These are phyloP conservation scores for Pseudocohnilembus persalinus DNA, from an alignment of 169 alveolate genomes.

Conservation along the genomic window DNA sequence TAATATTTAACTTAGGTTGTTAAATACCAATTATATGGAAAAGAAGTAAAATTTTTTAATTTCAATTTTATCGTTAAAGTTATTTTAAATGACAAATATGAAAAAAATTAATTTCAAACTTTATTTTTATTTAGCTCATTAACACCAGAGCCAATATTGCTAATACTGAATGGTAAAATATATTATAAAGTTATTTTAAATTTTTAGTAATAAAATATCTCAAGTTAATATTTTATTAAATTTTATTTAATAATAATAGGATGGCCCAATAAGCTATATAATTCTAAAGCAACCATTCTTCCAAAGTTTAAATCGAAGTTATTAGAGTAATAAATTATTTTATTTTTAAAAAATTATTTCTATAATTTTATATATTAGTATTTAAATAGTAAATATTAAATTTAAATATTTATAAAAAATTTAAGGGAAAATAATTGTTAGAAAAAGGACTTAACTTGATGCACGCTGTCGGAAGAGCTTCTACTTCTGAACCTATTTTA, in stretches of 20 bases:
- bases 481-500: constrained; percentile 11
- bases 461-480: constrained; percentile 36
- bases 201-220: neutral
- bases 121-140: no score
- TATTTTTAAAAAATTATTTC: no score
- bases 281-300: neutral
- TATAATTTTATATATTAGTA: no score
- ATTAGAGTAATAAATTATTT: neutral
- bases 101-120: no score
- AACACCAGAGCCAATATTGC: neutral
- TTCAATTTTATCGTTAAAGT: no score
- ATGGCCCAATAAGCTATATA: neutral
- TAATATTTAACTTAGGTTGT: neutral
- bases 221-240: no score
- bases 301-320: neutral
- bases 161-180: neutral
- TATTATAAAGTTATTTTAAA: no score
- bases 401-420: no score
- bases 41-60: no score
- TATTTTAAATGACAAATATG: no score
- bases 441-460: constrained; percentile 21
- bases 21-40: neutral
- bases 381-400: neutral
- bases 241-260: neutral
- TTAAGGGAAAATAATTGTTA: constrained; percentile 17